These are phyloP conservation scores for peach (Prunus persica) DNA, from an alignment of 306 rosid species.

Conservation along the genomic window DNA sequence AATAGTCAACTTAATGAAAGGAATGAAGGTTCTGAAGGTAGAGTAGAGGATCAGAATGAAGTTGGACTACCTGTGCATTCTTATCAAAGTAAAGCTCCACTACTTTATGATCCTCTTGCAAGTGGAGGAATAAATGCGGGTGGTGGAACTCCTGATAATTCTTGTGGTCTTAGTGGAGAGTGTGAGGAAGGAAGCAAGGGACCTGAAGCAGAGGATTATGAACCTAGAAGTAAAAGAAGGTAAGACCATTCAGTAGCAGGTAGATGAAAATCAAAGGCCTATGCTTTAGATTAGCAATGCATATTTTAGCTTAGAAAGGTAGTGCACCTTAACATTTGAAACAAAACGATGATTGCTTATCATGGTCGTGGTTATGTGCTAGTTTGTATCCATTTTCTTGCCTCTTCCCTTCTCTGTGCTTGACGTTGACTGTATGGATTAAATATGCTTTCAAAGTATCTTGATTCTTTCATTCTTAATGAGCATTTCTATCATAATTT, in stretches of 20 bases:
- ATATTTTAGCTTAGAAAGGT: neutral
- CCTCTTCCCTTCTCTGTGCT: neutral
- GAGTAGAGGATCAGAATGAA: conserved; percentile 49
- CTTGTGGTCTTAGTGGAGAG: conserved; percentile 65
- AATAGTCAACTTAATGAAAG: conserved; percentile 44
- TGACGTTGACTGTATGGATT: neutral
- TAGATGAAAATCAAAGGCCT: neutral
- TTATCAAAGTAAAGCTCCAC: conserved; percentile 37
- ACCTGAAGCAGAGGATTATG: conserved; percentile 50
- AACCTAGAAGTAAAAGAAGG: conserved; percentile 69
- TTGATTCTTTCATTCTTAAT: neutral
- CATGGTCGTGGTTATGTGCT: neutral
- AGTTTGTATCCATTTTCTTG: conserved; percentile 4
- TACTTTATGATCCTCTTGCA: conserved; percentile 32
- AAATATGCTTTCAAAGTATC: neutral
- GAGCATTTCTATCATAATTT: conserved; percentile 2
- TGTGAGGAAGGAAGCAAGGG: conserved; percentile 69
- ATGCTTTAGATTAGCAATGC: neutral
- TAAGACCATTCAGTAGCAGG: conserved; percentile 11
- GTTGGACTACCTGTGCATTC: conserved; percentile 28
- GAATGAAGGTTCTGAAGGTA: conserved; percentile 48
- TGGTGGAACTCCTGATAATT: conserved; percentile 52
- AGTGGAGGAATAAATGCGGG: conserved; percentile 28
- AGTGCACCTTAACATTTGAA: neutral
- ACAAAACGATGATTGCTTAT: neutral